Conservation (phyloP, 306 rosid genomes). For the Begonia masoniana region DNA sequence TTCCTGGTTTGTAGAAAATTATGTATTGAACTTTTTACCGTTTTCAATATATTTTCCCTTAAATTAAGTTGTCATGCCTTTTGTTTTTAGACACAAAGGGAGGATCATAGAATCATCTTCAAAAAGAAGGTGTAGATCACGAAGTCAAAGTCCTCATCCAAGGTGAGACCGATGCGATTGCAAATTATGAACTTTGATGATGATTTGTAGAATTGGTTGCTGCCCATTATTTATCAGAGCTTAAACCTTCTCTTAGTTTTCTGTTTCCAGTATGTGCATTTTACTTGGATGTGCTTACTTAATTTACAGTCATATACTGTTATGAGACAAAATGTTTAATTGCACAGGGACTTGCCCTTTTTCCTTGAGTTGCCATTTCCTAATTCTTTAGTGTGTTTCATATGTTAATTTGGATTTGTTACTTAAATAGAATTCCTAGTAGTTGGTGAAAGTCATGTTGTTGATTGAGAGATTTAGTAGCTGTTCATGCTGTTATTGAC, state of each 20-base stretch:
- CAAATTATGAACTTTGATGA: slow-evolving; percentile 11
- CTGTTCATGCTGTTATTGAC: slow-evolving; percentile 29
- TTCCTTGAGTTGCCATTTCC: slow-evolving; percentile 7
- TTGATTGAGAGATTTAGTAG: slow-evolving; percentile 35
- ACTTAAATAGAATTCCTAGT: neutral
- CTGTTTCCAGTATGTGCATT: slow-evolving; percentile 16
- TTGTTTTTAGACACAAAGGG: slow-evolving; percentile 42
- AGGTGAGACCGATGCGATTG: slow-evolving; percentile 20
- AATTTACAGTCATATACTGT: no score
- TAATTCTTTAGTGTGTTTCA: slow-evolving; percentile 11
- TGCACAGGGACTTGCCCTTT: slow-evolving; percentile 17
- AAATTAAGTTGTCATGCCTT: neutral
- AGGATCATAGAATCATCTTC: slow-evolving; percentile 40
- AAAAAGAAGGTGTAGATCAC: slow-evolving; percentile 31
- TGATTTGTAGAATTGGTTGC: slow-evolving; percentile 20
- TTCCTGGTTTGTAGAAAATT: no score
- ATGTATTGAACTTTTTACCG: no score
- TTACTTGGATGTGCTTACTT: neutral
- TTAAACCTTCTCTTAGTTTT: slow-evolving; percentile 22
- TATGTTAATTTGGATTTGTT: neutral
- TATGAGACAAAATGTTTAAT: no score
- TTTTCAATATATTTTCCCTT: no score
- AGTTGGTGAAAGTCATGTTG: slow-evolving; percentile 28
- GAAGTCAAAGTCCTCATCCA: slow-evolving; percentile 67
- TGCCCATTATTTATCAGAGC: slow-evolving; percentile 28